A percentile compares a stretch with the other conserved stretches of the same genome.
These are phyloP conservation scores for Leptomonas seymouri DNA, from an alignment of 208 protist genomes.

Conservation along the genomic window DNA sequence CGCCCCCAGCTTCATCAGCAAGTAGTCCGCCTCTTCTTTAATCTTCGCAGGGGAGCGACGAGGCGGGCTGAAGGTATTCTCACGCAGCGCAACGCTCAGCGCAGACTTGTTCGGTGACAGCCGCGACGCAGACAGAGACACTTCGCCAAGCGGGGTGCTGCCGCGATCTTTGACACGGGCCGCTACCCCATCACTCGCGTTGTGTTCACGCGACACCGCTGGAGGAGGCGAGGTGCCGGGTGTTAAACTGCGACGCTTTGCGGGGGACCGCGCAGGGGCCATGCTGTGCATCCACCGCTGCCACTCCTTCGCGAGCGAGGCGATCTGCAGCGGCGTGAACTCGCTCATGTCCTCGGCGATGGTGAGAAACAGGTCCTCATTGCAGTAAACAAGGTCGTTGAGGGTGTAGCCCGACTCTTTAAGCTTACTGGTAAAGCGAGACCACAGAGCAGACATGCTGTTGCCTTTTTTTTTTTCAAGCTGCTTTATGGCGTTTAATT, in stretches of 20 bases:
- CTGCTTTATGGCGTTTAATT: not conserved
- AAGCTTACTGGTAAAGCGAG: constrained; percentile 50
- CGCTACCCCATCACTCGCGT: not conserved
- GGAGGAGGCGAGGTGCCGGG: constrained; percentile 3
- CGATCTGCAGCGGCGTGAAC: constrained; percentile 57
- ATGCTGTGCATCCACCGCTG: constrained; percentile 14
- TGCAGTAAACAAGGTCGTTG: constrained; percentile 61
- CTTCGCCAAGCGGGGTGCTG: constrained; percentile 1
- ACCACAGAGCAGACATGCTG: constrained; percentile 56
- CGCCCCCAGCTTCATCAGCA: constrained; percentile 35
- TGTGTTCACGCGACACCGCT: not conserved
- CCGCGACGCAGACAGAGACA: not conserved
- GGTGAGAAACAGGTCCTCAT: constrained; percentile 62
- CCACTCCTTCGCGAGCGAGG: constrained; percentile 53
- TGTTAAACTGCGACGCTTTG: not conserved
- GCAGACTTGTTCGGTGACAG: constrained; percentile 21
- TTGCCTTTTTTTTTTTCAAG: not conserved
- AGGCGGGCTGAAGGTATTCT: constrained; percentile 24
- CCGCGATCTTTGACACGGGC: not conserved
- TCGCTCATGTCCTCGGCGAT: constrained; percentile 59
- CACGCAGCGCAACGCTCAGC: constrained; percentile 23
- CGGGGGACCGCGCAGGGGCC: not conserved
- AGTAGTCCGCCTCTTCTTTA: constrained; percentile 38
- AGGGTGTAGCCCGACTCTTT: constrained; percentile 59
- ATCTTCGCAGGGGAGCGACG: constrained; percentile 29